Evolutionary conservation across 169 alveolate genomes (phyloP).

Genomic region (Eimeria praecox): DNA sequence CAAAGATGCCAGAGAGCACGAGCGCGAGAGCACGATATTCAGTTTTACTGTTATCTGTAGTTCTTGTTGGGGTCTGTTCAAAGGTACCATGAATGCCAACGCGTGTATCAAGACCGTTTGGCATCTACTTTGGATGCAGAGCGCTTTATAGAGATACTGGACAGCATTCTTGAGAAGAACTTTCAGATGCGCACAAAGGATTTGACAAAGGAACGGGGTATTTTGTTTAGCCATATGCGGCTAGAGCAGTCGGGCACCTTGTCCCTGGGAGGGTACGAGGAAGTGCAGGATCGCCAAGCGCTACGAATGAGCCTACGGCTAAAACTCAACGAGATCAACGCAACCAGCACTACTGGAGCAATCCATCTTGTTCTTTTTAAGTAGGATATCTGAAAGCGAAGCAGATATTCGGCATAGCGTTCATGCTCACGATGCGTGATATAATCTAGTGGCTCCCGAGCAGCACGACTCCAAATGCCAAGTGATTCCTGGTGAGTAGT

Average conservation of each 20-base stretch:
- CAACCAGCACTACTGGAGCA: constrained; percentile 88
- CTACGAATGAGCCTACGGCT: constrained; percentile 88
- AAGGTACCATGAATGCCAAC: constrained; percentile 96
- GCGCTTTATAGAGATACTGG: constrained; percentile 87
- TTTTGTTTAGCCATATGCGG: constrained; percentile 85
- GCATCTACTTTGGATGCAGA: constrained; percentile 91
- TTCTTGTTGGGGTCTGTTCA: not conserved
- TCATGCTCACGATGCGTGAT: not conserved
- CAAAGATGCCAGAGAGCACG: not conserved
- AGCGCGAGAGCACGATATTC: too few species aligned
- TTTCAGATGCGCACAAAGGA: constrained; percentile 86
- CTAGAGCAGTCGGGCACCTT: constrained; percentile 55
- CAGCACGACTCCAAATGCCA: not conserved
- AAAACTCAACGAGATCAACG: constrained; percentile 91
- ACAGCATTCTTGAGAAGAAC: constrained; percentile 87
- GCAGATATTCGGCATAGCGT: not conserved
- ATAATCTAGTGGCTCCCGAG: not conserved
- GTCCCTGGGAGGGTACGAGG: constrained; percentile 86
- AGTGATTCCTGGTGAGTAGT: not conserved
- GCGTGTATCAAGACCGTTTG: constrained; percentile 96
- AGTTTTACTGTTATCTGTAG: too few species aligned
- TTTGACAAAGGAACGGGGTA: constrained; percentile 84
- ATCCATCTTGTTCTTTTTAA: constrained; percentile 95
- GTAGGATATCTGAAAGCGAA: constrained; percentile 89
- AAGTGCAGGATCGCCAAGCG: constrained; percentile 89